Percentiles rank a stretch among this genome's conserved stretches.
Conservation (phyloP, 2,329 filamentous ascomycete genomes). For the Ophiocordyceps robertsii region DNA sequence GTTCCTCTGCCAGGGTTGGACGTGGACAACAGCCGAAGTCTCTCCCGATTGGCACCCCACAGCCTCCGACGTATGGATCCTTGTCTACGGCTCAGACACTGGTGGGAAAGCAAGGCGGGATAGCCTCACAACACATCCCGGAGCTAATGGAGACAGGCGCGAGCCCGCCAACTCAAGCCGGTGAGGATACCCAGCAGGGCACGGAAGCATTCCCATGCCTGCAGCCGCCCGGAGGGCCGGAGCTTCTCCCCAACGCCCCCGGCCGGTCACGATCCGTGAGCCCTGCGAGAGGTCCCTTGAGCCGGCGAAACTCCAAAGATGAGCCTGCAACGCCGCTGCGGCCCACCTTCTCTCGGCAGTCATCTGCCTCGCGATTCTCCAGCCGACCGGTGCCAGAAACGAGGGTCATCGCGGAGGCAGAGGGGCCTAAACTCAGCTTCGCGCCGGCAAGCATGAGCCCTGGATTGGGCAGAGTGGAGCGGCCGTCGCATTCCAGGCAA, state of each 20-base stretch:
- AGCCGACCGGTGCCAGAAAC: slow-evolving; percentile 62
- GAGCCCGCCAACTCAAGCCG: not conserved
- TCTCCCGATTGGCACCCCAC: not conserved
- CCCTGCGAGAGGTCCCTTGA: slow-evolving; percentile 8
- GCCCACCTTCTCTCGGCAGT: slow-evolving; percentile 37
- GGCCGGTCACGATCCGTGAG: slow-evolving; percentile 12
- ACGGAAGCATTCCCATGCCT: slow-evolving; percentile 12
- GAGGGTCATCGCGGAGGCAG: slow-evolving; percentile 50
- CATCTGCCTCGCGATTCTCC: slow-evolving; percentile 49
- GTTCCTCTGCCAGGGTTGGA: not conserved
- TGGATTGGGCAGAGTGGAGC: slow-evolving; percentile 15
- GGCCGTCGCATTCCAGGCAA: slow-evolving; percentile 24
- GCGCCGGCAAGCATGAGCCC: slow-evolving; percentile 19
- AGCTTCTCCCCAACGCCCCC: slow-evolving; percentile 3
- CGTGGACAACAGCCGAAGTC: not conserved
- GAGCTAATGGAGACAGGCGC: slow-evolving; percentile 1
- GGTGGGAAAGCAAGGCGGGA: not conserved
- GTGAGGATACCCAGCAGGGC: not conserved
- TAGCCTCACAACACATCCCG: slow-evolving; percentile 4
- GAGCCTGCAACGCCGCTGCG: slow-evolving; percentile 15
- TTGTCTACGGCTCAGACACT: slow-evolving; percentile 13
- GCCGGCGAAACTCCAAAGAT: slow-evolving; percentile 1
- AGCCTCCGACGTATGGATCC: slow-evolving; percentile 17
- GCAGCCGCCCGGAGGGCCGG: slow-evolving; percentile 2
- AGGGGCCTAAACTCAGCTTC: slow-evolving; percentile 55